A percentile compares a stretch with the other conserved stretches of the same genome.
phyloP scores from a whole-genome alignment of 176 grass and related monocot genomes.

The Lolium rigidum region DNA sequence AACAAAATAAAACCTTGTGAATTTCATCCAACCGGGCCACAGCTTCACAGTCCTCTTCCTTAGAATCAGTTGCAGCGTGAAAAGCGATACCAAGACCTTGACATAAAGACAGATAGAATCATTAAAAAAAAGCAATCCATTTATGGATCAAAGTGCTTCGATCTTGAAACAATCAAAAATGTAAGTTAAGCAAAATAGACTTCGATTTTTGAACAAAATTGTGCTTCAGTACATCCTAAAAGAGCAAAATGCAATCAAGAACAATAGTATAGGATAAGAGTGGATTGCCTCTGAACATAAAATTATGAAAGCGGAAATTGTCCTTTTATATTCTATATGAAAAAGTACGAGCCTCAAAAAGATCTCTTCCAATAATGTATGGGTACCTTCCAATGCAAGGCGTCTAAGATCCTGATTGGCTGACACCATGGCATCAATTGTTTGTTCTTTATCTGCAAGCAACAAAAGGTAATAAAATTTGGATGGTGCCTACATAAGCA shows the following conservation, averaged over 20 bases:
- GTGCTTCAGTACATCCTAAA: background rate
- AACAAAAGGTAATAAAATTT: conserved; percentile 35
- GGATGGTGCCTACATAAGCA: background rate
- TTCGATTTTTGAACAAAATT: conserved; percentile 6
- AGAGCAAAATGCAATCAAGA: background rate
- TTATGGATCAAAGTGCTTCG: background rate
- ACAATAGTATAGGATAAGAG: background rate
- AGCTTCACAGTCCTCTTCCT: conserved; percentile 58
- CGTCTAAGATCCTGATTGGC: conserved; percentile 66
- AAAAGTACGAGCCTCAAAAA: background rate
- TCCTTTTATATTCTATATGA: conserved; percentile 1
- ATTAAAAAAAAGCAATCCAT: background rate
- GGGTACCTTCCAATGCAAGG: conserved; percentile 73
- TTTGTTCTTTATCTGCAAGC: conserved; percentile 60
- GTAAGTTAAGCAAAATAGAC: conserved; percentile 21
- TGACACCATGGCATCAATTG: conserved; percentile 63
- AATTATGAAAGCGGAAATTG: background rate
- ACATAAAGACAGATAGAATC: conserved; percentile 27
- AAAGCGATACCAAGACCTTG: conserved; percentile 68
- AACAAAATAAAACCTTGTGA: conserved; percentile 70
- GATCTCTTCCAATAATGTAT: conserved; percentile 21
- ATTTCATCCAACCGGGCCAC: conserved; percentile 60
- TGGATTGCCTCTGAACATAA: background rate
- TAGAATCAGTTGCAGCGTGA: conserved; percentile 46
- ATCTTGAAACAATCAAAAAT: background rate